Evolutionary conservation across 139 green algal species (phyloP), one percentile per base, ranked within the genome.

Genomic region (Coelastrella sp.): DNA sequence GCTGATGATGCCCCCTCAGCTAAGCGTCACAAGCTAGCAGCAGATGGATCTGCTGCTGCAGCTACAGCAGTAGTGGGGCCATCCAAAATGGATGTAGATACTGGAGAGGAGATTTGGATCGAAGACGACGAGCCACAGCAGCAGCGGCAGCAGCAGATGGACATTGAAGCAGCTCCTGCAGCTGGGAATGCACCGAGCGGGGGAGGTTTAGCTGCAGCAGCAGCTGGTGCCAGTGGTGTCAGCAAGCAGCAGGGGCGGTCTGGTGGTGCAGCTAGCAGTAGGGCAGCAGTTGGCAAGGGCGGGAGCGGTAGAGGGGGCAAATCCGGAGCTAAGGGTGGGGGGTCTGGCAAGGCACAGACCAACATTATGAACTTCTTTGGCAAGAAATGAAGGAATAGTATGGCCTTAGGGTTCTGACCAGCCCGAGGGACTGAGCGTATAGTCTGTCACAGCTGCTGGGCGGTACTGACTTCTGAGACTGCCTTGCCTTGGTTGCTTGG

Each of bases 311-410:
- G 5, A 13, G 68, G 16, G 0, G 57, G 32, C 56, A 89, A 23
- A 20, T 32, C 22, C 16, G 57, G 71, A 32, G 68, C 20, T 3
- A 83, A 64, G 16, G 13, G 77, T 59, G 23, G 20, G 56, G 77
- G 5, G 5, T 22, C 16, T 8, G 71, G 10, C 13, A 77, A 77
- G 71, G 71, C 71, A 65, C 80, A 86, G 11, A 76, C 20, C 5
- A 86, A 86, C 80, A 86, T 86, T 5, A 86, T 10, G 10, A 86
- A 66, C 80, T 86, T 86, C 61, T 86, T 86, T 75, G 80, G 80
- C 3, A 74, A 86, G 80, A 61, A 58, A 13, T 86, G 61, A 68
- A 57, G 20, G 10, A 73, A 11, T 11, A 73, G 64, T 8, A 73
- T 8, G 64, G 8, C 10, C 64, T 19, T 8, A 19, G 64, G 10